These are phyloP conservation scores for Aspergillus felis DNA, from an alignment of 2,329 filamentous ascomycete genomes.

Conservation along the genomic window DNA sequence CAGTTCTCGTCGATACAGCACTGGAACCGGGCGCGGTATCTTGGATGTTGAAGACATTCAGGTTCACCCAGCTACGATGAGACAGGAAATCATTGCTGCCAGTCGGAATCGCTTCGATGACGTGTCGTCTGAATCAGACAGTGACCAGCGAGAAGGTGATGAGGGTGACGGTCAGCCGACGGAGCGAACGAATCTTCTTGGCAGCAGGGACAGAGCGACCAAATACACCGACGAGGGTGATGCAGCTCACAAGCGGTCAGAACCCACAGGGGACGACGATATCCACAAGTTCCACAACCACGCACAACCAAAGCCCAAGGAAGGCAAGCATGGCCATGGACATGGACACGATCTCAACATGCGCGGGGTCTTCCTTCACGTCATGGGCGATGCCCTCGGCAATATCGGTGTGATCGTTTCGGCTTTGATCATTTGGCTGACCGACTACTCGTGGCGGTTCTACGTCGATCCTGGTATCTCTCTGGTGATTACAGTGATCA, in stretches of 20 bases:
- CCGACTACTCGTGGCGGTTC: slow-evolving; percentile 71
- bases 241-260: slow-evolving; percentile 6
- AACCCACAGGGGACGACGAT: slow-evolving; percentile 26
- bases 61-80: slow-evolving; percentile 84
- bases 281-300: slow-evolving; percentile 75
- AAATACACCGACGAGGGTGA: slow-evolving; percentile 32
- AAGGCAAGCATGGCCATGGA: slow-evolving; percentile 52
- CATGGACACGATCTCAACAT: slow-evolving; percentile 73
- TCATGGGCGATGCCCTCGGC: slow-evolving; percentile 48
- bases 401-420: slow-evolving; percentile 53
- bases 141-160: slow-evolving; percentile 50
- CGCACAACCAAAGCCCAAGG: slow-evolving; percentile 61
- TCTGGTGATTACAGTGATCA: slow-evolving; percentile 81
- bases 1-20: slow-evolving; percentile 37
- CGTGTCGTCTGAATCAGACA: slow-evolving; percentile 51
- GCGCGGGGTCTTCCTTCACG: slow-evolving; percentile 67
- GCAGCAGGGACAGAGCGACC: slow-evolving; percentile 39
- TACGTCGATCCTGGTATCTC: slow-evolving; percentile 93
- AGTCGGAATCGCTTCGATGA: slow-evolving; percentile 61
- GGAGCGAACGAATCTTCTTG: slow-evolving; percentile 36
- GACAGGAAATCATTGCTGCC: slow-evolving; percentile 89
- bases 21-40: slow-evolving; percentile 55
- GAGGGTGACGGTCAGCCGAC: slow-evolving; percentile 51
- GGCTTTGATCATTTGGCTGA: slow-evolving; percentile 87
- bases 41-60: slow-evolving; percentile 65